Percentiles rank a stretch among this genome's conserved stretches.
phyloP scores from a whole-genome alignment of 2,329 filamentous ascomycete species.

The Elsinoe perseae region DNA sequence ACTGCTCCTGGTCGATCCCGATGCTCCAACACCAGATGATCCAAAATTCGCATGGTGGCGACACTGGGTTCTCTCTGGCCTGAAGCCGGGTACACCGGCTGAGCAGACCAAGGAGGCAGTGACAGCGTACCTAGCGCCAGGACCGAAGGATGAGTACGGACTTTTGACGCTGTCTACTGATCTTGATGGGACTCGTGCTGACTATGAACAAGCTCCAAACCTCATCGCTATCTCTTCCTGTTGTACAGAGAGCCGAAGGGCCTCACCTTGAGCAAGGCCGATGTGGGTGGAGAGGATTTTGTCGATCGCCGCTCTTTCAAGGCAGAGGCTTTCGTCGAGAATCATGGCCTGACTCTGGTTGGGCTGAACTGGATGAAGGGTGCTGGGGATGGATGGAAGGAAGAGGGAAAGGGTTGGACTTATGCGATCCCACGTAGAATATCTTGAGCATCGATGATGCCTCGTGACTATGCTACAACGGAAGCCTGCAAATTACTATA shows the following conservation, averaged over 20 bases:
- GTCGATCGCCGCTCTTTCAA: conserved; percentile 19
- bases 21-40: conserved; percentile 49
- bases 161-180: neutral
- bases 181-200: neutral
- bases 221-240: conserved; percentile 31
- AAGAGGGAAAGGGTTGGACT: conserved; percentile 16
- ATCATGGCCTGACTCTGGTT: conserved; percentile 27
- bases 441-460: neutral
- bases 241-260: conserved; percentile 27
- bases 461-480: neutral
- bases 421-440: neutral
- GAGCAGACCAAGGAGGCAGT: conserved; percentile 22
- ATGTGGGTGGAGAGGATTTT: conserved; percentile 33
- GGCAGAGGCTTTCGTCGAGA: conserved; percentile 19
- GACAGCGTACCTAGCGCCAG: conserved; percentile 30
- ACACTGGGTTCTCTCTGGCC: conserved; percentile 43
- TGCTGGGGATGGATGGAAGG: conserved; percentile 32
- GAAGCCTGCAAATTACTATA: no score
- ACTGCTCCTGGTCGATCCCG: conserved; percentile 47
- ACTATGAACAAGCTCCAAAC: conserved; percentile 16
- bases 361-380: conserved; percentile 33
- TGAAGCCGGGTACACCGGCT: conserved; percentile 6
- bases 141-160: conserved; percentile 30
- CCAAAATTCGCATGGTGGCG: conserved; percentile 50
- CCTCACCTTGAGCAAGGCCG: conserved; percentile 22